phyloP scores from a whole-genome alignment of 352 stramenopile genomes.

The Thraustochytrium striatum region DNA sequence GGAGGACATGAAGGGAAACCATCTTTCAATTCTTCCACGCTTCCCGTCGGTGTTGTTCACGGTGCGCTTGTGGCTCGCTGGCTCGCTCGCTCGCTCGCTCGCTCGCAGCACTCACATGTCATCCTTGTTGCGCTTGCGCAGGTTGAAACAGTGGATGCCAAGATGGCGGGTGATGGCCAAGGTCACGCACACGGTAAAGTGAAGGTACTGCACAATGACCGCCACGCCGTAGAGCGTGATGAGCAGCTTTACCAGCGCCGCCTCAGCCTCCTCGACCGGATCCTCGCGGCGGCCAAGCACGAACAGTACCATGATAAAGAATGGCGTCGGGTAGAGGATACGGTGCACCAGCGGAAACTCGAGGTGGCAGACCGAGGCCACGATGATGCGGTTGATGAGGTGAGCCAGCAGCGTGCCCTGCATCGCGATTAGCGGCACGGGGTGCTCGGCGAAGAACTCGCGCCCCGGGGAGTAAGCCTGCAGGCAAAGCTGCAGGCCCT shows the following conservation, averaged over 20 bases:
- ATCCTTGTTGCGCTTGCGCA: slow-evolving; percentile 29
- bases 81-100: too few relatives aligned
- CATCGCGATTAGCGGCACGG: slow-evolving; percentile 33
- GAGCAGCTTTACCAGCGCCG: neutral
- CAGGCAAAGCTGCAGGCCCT: slow-evolving; percentile 15
- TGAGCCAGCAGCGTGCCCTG: slow-evolving; percentile 36
- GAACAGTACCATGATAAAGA: slow-evolving; percentile 15
- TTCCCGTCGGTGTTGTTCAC: too few relatives aligned
- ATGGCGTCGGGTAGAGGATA: slow-evolving; percentile 25
- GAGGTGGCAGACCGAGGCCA: slow-evolving; percentile 42
- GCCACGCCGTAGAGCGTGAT: neutral
- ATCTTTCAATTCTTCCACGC: too few relatives aligned
- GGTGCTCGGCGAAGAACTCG: slow-evolving; percentile 17
- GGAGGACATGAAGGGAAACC: too few relatives aligned
- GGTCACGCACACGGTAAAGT: slow-evolving; percentile 44
- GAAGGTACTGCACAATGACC: slow-evolving; percentile 19
- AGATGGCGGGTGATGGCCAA: slow-evolving; percentile 32
- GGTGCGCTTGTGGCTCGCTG: too few relatives aligned
- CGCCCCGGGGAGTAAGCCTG: neutral
- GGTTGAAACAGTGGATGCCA: slow-evolving; percentile 31
- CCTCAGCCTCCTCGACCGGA: neutral
- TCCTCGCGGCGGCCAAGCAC: neutral
- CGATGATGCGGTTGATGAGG: slow-evolving; percentile 47
- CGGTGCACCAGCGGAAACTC: slow-evolving; percentile 24
- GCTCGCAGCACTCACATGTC: too few relatives aligned